Percentiles rank a stretch among this genome's conserved stretches.
phyloP scores from a whole-genome alignment of 352 stramenopile species.

The Pythium oligandrum region DNA sequence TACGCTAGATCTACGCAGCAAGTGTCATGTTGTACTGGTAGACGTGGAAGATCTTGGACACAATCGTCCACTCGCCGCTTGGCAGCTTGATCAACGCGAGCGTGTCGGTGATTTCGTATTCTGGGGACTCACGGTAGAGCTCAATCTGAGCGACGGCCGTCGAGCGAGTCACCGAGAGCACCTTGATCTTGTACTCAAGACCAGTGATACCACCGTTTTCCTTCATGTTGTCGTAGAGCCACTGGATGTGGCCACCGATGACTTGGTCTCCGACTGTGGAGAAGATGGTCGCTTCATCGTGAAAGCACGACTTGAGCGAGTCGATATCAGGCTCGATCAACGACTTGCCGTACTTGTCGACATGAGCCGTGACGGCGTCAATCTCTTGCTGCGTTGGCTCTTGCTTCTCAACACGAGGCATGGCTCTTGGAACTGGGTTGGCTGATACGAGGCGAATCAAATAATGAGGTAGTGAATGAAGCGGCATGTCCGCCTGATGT shows the following conservation, averaged over 20 bases:
- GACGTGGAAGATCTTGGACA: slow-evolving; percentile 16
- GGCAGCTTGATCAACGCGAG: slow-evolving; percentile 11
- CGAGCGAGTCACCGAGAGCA: slow-evolving; percentile 7
- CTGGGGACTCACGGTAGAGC: slow-evolving; percentile 10
- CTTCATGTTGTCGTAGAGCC: slow-evolving; percentile 12
- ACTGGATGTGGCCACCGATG: slow-evolving; percentile 9
- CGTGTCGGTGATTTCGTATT: slow-evolving; percentile 14
- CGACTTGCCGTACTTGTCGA: slow-evolving; percentile 11
- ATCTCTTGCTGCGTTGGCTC: background rate
- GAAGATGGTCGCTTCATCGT: slow-evolving; percentile 14
- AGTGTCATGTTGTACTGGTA: slow-evolving; percentile 4
- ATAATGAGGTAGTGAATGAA: background rate
- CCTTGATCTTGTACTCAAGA: slow-evolving; percentile 8
- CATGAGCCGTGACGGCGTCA: background rate
- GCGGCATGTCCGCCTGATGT: background rate
- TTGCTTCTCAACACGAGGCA: slow-evolving; percentile 6
- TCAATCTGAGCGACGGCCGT: slow-evolving; percentile 9
- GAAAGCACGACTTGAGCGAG: slow-evolving; percentile 7
- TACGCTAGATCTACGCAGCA: no score
- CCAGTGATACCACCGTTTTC: slow-evolving; percentile 8
- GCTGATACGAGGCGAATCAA: background rate
- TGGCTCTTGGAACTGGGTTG: background rate
- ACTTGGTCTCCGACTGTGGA: slow-evolving; percentile 4
- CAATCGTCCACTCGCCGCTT: slow-evolving; percentile 10
- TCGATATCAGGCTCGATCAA: slow-evolving; percentile 9